Evolutionary conservation across 768 basidiomycete genomes (phyloP).

Genomic region (Hygrocybe coccinea): DNA sequence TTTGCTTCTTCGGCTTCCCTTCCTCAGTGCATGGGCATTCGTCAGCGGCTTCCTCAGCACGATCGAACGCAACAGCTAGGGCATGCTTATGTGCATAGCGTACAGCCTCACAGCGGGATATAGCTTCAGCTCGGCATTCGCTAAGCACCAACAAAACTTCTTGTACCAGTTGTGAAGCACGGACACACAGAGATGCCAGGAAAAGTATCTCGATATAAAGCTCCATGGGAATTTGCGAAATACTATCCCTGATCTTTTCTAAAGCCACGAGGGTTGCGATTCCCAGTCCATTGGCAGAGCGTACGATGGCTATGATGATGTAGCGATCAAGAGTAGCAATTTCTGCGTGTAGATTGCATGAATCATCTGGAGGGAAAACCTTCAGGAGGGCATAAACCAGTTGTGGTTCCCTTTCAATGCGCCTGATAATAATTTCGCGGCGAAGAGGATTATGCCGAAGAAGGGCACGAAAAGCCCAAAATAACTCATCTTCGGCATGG

Average conservation of each 20-base stretch:
- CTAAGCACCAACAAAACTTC: conserved; percentile 58
- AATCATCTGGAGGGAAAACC: conserved; percentile 41
- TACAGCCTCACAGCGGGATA: conserved; percentile 20
- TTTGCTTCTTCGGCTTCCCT: conserved; percentile 46
- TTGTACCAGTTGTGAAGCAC: conserved; percentile 48
- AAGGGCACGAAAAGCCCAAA: conserved; percentile 44
- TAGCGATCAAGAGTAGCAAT: conserved; percentile 25
- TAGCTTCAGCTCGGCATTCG: conserved; percentile 35
- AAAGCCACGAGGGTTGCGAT: conserved; percentile 55
- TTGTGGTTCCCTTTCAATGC: conserved; percentile 49
- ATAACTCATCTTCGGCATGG: conserved; percentile 52
- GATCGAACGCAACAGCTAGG: conserved; percentile 55
- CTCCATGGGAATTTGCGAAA: conserved; percentile 36
- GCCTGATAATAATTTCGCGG: conserved; percentile 27
- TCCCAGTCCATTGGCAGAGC: conserved; percentile 49
- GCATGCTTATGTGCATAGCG: conserved; percentile 54
- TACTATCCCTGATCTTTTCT: conserved; percentile 47
- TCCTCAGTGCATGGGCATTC: conserved; percentile 64
- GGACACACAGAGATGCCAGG: conserved; percentile 47
- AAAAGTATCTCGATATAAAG: conserved; percentile 52
- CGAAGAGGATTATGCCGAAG: conserved; percentile 30
- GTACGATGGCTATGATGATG: conserved; percentile 46
- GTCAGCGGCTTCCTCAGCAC: conserved; percentile 62
- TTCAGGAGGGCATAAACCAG: conserved; percentile 54
- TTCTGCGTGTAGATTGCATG: conserved; percentile 25